Conservation (phyloP, 2,329 filamentous ascomycete species). For the Pseudocercospora cruenta region DNA sequence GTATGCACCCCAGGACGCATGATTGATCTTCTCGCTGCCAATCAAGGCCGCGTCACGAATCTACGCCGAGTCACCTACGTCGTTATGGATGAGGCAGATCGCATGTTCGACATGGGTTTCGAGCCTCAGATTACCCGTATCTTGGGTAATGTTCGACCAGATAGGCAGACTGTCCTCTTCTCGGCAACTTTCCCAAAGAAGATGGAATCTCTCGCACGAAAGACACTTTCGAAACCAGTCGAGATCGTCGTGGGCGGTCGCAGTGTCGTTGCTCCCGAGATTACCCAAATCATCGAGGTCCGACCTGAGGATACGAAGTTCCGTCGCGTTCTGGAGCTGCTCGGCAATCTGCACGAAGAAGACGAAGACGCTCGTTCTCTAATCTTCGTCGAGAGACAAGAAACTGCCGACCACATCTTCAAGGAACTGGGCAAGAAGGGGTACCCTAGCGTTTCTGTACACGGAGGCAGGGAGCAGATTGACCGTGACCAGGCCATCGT, state of each 20-base stretch:
- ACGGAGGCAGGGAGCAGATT: conserved; percentile 90
- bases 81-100: conserved; percentile 94
- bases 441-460: conserved; percentile 90
- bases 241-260: conserved; percentile 91
- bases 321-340: conserved; percentile 76
- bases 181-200: conserved; percentile 95
- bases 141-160: conserved; percentile 84
- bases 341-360: conserved; percentile 82
- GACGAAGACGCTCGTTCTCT: conserved; percentile 89
- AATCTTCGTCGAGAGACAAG: conserved; percentile 56
- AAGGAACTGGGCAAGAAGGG: conserved; percentile 80
- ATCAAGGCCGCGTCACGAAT: conserved; percentile 92
- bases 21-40: conserved; percentile 92
- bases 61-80: conserved; percentile 87
- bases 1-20: conserved; percentile 94
- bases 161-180: conserved; percentile 92
- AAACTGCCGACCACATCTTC: conserved; percentile 50
- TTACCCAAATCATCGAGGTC: conserved; percentile 90
- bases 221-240: conserved; percentile 80
- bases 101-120: conserved; percentile 99
- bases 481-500: conserved; percentile 90
- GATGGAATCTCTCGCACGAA: conserved; percentile 87
- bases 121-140: conserved; percentile 98
- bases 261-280: conserved; percentile 69
- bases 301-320: conserved; percentile 83